A percentile compares a stretch with the other conserved stretches of the same genome.
These are phyloP conservation scores for Aspergillus pseudotamarii DNA, from an alignment of 2,329 filamentous ascomycete species.

Conservation along the genomic window DNA sequence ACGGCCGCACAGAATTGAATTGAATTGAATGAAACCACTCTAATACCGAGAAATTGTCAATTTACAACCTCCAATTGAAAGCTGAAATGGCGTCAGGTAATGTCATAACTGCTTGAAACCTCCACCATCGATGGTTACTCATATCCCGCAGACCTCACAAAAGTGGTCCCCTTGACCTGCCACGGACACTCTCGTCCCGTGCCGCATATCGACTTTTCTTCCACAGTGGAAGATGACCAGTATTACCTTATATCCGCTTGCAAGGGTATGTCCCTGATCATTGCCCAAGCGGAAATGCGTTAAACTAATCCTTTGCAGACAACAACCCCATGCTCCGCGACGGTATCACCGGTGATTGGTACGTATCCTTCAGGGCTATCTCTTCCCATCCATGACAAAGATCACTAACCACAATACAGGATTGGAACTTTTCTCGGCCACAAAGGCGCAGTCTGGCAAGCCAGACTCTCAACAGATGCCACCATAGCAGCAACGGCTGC, in stretches of 20 bases:
- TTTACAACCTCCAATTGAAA: conserved; percentile 10
- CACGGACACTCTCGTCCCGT: conserved; percentile 93
- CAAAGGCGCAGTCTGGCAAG: conserved; percentile 98
- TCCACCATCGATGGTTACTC: not conserved
- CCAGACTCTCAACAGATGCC: conserved; percentile 84
- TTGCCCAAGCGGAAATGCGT: not conserved
- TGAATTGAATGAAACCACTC: conserved; percentile 14
- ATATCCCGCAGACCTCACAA: conserved; percentile 42
- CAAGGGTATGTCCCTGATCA: conserved; percentile 64
- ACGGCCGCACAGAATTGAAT: conserved; percentile 22
- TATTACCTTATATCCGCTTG: conserved; percentile 94
- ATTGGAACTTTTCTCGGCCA: conserved; percentile 98
- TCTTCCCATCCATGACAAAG: not conserved
- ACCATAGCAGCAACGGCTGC: conserved; percentile 88
- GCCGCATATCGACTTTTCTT: conserved; percentile 87
- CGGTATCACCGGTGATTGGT: conserved; percentile 93
- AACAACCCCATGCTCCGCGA: conserved; percentile 98
- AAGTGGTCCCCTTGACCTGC: conserved; percentile 85
- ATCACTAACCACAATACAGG: conserved; percentile 46
- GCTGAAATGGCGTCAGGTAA: conserved; percentile 30
- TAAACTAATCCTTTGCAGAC: conserved; percentile 57
- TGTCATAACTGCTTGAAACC: not conserved
- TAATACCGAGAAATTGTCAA: not conserved
- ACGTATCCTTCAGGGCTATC: conserved; percentile 28
- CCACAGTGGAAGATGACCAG: conserved; percentile 75